Conservation (phyloP, 345 rosid species). For the Noccaea caerulescens region DNA sequence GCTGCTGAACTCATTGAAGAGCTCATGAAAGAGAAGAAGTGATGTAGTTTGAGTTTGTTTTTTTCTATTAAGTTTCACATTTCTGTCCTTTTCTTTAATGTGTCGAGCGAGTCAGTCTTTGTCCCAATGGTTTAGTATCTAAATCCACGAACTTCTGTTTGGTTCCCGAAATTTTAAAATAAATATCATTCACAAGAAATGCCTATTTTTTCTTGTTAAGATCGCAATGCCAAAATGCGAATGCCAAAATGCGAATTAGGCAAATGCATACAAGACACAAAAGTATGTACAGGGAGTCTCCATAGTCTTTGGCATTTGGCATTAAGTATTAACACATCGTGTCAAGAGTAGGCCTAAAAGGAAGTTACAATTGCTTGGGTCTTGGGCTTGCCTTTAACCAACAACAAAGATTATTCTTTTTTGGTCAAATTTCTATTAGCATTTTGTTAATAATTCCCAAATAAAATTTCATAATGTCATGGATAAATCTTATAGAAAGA, state of each 20-base stretch:
- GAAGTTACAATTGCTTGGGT: conserved; percentile 8
- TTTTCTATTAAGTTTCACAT: conserved; percentile 14
- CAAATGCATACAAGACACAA: neutral
- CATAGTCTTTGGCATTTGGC: neutral
- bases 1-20: conserved; percentile 71
- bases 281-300: conserved; percentile 6
- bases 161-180: neutral
- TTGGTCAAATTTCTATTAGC: too few relatives aligned
- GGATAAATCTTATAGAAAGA: too few relatives aligned
- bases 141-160: conserved; percentile 24
- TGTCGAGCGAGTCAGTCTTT: conserved; percentile 25
- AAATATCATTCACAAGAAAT: neutral
- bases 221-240: conserved; percentile 2
- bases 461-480: too few relatives aligned
- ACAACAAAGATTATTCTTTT: too few relatives aligned
- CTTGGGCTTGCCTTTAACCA: too few relatives aligned
- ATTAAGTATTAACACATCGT: conserved; percentile 3
- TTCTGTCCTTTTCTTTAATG: conserved; percentile 18
- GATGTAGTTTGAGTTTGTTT: conserved; percentile 30
- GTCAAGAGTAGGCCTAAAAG: conserved; percentile 26
- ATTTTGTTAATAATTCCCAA: too few relatives aligned
- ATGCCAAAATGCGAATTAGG: neutral
- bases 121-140: conserved; percentile 24
- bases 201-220: neutral
- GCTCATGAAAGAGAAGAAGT: conserved; percentile 51